Base-by-base conservation (phyloP, 495 filamentous ascomycete genomes). In the Penicillium verhagenii region DNA sequence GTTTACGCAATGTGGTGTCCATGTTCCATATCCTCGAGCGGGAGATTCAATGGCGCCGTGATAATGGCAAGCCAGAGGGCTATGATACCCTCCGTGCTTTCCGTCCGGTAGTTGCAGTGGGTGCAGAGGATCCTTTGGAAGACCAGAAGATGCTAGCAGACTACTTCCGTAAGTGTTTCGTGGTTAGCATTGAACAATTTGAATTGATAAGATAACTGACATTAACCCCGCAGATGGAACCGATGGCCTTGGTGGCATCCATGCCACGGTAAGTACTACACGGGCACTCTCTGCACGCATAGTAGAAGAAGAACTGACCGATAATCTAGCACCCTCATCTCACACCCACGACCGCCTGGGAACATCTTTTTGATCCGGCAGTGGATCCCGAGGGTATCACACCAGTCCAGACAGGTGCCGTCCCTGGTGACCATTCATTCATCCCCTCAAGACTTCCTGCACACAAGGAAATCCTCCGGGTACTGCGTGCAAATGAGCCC, bases 11-110 rank as follows among this genome's bases (percentile, higher is more conserved):
- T 76, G 86, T 89, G 44, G 82, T 97, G 50, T 88, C 91, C 21
- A 80, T 97, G 70, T 97, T 97, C 74, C 88, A 97, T 63, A 86
- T 93, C 58, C 82, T 99, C 58, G 91, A 96, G 57, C 87, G 88
- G 53, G 94, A 99, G 72, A 83, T 88, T 62, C 76, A 82, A 63
- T 99, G 94, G 93, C 83, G 94, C 35, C 78, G 80, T 61, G 70
- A 80, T 3, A 79, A 83, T 5, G 87, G 86, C 5, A 78, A 70
- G 9, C 77, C 80, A 0, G 79, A 86, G 44, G 86, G 88, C 4
- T 97, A 91, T 56, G 80, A 82, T 40, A 76, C 80, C 9, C 72
- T 99, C 60, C 76, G 77, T 33, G 76, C 79, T 8, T 83, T 71
- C 64, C 91, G 87, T 61, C 95, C 94, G 3, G 64, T 96, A 14